Evolutionary conservation across 768 basidiomycete species (phyloP), one percentile per base, ranked within the genome.

Genomic region (Phanerochaete sordida): DNA sequence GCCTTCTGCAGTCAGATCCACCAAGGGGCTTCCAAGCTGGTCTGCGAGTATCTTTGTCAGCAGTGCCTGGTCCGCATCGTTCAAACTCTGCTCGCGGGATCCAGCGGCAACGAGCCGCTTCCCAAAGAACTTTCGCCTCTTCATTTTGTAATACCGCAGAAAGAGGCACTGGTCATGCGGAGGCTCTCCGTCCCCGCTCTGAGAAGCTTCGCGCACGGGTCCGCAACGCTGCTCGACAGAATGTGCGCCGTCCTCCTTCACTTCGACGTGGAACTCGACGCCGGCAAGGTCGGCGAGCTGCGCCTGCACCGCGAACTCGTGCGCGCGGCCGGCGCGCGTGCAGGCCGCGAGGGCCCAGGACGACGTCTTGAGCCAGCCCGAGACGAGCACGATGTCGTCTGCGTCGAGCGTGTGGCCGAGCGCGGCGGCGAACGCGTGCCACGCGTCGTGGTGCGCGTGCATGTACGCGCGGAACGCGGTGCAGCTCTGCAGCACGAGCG

Each of bases 121-220:
- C 9, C 24, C 48, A 3, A 23, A 23, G 26, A 50, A 50, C 1
- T 7, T 50, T 5, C 16, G 44, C 13, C 48, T 21, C 19, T 53
- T 53, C 51, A 35, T 53, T 23, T 53, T 53, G 51, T 53, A 53
- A 31, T 53, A 53, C 13, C 51, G 28, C 51, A 53, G 31, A n/a
- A 53, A 53, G 6, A 53, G 30, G 23, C 51, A 53, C 51, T 53
- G 51, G 31, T 53, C 51, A 12, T 23, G 2, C 19, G 51, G 31
- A 31, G 21, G 27, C 48, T 26, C 11, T 11, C 28, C 48, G 11
- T 50, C 48, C 26, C n/a, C n/a, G n/a, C n/a, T 16, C 48, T 8
- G 24, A 15, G 5, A 26, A 16, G 24, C 7, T 11, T 15, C 23
- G 23, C 48, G 52, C 13, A 31, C 15, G 19, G 55, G 56, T 13